Evolutionary conservation across 1,284 basidiomycete genomes (phyloP).

Genomic region (Exobasidium cylindrosporum): DNA sequence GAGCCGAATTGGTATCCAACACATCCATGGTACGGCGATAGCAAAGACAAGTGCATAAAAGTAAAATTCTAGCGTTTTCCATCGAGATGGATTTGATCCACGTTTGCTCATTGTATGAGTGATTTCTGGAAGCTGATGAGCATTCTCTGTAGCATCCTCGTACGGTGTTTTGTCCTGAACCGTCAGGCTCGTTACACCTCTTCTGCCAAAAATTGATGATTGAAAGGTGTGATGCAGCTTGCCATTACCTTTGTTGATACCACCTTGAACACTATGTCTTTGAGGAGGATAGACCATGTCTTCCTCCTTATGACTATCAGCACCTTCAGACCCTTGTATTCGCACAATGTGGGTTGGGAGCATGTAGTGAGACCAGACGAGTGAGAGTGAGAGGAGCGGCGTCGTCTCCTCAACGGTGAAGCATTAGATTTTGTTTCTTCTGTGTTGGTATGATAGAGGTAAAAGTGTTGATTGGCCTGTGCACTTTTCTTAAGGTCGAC

Average conservation of each 20-base stretch:
- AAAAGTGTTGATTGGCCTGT: not conserved
- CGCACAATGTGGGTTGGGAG: slow-evolving; percentile 10
- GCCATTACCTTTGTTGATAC: not conserved
- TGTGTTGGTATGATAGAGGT: too few relatives aligned
- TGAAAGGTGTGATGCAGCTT: not conserved
- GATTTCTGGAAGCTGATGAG: not conserved
- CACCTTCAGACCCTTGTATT: not conserved
- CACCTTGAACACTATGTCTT: not conserved
- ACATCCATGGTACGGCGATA: slow-evolving; percentile 72
- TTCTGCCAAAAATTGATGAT: not conserved
- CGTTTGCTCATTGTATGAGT: not conserved
- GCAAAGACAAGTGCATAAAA: slow-evolving; percentile 69
- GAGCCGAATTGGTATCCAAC: slow-evolving; percentile 73
- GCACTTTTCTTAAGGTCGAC: too few relatives aligned
- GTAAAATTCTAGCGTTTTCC: slow-evolving; percentile 79
- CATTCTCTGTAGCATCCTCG: not conserved
- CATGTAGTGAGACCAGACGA: too few relatives aligned
- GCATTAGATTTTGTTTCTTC: too few relatives aligned
- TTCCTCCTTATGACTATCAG: slow-evolving; percentile 58
- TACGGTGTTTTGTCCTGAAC: slow-evolving; percentile 6
- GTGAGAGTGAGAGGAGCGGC: too few relatives aligned
- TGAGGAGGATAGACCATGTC: slow-evolving; percentile 1
- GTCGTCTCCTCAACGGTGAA: too few relatives aligned
- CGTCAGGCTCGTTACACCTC: slow-evolving; percentile 1
- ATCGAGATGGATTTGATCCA: slow-evolving; percentile 58